Conservation (phyloP, 2,329 filamentous ascomycete genomes). For the Zasmidium angulare region DNA sequence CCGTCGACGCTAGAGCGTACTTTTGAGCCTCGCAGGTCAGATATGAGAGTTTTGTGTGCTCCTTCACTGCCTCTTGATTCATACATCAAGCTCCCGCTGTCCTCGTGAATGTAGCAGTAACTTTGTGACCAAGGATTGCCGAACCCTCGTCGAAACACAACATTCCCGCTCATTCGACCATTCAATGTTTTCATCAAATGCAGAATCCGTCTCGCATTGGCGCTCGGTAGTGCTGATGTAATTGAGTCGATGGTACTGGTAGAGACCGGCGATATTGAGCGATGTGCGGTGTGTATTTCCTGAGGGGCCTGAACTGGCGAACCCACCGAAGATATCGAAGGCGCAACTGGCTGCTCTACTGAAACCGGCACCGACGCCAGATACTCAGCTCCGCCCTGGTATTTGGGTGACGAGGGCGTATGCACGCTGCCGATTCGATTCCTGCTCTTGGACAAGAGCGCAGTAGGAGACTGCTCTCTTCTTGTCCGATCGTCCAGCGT, state of each 20-base stretch:
- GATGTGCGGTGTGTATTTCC: conserved; percentile 20
- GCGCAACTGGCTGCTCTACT: conserved; percentile 27
- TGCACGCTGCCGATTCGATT: conserved; percentile 71
- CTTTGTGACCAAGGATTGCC: conserved; percentile 66
- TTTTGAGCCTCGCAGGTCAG: conserved; percentile 72
- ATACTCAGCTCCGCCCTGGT: conserved; percentile 39
- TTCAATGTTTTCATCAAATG: conserved; percentile 75
- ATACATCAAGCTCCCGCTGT: conserved; percentile 71
- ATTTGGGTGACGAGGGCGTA: conserved; percentile 58
- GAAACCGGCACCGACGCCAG: conserved; percentile 33
- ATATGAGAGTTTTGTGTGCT: conserved; percentile 66
- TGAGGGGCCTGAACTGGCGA: conserved; percentile 26
- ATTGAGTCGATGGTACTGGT: conserved; percentile 30
- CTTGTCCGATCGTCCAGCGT: conserved; percentile 49
- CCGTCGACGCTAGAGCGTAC: conserved; percentile 55
- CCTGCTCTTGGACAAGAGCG: conserved; percentile 49
- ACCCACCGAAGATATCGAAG: conserved; percentile 32
- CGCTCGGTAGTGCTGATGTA: conserved; percentile 38
- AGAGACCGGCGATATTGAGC: conserved; percentile 34
- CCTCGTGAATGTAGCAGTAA: conserved; percentile 76
- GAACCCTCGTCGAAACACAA: conserved; percentile 67
- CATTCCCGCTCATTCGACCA: conserved; percentile 75
- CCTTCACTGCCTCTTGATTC: conserved; percentile 67
- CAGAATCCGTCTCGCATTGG: conserved; percentile 66
- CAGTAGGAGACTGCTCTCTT: conserved; percentile 42